These are phyloP conservation scores for Chiua virens DNA, from an alignment of 768 basidiomycete species.

Conservation along the genomic window DNA sequence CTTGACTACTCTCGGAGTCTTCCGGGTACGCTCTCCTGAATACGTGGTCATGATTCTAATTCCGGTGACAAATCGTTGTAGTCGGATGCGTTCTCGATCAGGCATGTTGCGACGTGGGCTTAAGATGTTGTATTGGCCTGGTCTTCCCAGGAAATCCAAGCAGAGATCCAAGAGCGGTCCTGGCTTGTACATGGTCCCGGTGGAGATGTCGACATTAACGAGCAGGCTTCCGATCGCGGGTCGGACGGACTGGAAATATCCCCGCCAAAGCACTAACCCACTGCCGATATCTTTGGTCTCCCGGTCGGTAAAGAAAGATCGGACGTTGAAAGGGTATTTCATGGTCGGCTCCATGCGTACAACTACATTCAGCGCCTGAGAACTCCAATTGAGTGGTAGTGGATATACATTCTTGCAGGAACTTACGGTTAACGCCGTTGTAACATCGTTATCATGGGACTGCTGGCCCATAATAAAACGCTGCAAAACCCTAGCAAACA, in stretches of 20 bases:
- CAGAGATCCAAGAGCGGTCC: constrained; percentile 61
- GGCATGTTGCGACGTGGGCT: constrained; percentile 43
- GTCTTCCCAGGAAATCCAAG: constrained; percentile 49
- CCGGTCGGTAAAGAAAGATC: constrained; percentile 68
- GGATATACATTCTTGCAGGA: background rate
- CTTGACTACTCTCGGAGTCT: constrained; percentile 60
- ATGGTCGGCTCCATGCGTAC: constrained; percentile 73
- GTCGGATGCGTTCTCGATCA: constrained; percentile 50
- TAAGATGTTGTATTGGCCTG: constrained; percentile 31
- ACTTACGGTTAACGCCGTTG: constrained; percentile 64
- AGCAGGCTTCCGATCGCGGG: constrained; percentile 63
- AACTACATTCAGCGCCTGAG: constrained; percentile 70
- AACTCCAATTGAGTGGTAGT: background rate
- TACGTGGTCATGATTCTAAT: constrained; percentile 48
- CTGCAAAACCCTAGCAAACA: constrained; percentile 51
- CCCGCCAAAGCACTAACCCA: constrained; percentile 74
- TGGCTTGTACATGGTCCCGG: constrained; percentile 71
- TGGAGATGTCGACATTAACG: constrained; percentile 77
- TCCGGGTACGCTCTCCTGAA: constrained; percentile 35
- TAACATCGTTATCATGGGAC: constrained; percentile 63
- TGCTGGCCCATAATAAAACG: constrained; percentile 67
- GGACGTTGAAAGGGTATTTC: constrained; percentile 67
- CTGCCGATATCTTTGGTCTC: constrained; percentile 55
- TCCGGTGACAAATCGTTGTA: constrained; percentile 57
- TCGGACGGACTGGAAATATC: constrained; percentile 78